phyloP scores from a whole-genome alignment of 1,284 basidiomycete species.

The Trichosporon asahii region DNA sequence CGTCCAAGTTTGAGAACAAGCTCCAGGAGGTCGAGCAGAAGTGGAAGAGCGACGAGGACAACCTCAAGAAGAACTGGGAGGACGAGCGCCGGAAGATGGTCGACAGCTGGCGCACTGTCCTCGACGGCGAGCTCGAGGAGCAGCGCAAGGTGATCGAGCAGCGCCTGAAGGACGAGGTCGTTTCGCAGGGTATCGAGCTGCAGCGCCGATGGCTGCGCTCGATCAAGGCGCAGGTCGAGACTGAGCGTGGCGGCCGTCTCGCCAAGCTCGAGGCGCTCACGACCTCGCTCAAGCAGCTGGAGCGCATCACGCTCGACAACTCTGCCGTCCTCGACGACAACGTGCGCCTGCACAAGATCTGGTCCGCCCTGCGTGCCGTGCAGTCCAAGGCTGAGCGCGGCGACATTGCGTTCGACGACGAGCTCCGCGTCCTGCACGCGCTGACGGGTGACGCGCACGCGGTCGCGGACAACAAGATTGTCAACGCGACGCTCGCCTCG shows the following conservation, averaged over 20 bases:
- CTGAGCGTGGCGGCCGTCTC: slow-evolving; percentile 91
- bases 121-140: slow-evolving; percentile 78
- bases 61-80: slow-evolving; percentile 78
- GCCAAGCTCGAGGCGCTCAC: slow-evolving; percentile 92
- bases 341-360: slow-evolving; percentile 67
- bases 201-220: slow-evolving; percentile 95
- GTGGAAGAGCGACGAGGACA: slow-evolving; percentile 79
- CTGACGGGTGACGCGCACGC: slow-evolving; percentile 54
- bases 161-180: slow-evolving; percentile 87
- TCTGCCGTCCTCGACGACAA: slow-evolving; percentile 84
- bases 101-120: slow-evolving; percentile 76
- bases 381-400: slow-evolving; percentile 58
- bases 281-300: slow-evolving; percentile 82
- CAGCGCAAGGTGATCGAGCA: slow-evolving; percentile 94
- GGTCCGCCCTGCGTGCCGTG: slow-evolving; percentile 53
- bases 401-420: slow-evolving; percentile 74
- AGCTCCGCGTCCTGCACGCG: slow-evolving; percentile 73
- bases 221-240: slow-evolving; percentile 91
- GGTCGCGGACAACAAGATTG: slow-evolving; percentile 52
- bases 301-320: slow-evolving; percentile 87
- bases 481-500: slow-evolving; percentile 64
- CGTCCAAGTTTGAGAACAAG: slow-evolving; percentile 76
- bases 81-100: slow-evolving; percentile 72
- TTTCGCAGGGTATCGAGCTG: slow-evolving; percentile 94
- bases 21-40: slow-evolving; percentile 80